phyloP scores from a whole-genome alignment of 768 basidiomycete genomes.

The Bullera alba region DNA sequence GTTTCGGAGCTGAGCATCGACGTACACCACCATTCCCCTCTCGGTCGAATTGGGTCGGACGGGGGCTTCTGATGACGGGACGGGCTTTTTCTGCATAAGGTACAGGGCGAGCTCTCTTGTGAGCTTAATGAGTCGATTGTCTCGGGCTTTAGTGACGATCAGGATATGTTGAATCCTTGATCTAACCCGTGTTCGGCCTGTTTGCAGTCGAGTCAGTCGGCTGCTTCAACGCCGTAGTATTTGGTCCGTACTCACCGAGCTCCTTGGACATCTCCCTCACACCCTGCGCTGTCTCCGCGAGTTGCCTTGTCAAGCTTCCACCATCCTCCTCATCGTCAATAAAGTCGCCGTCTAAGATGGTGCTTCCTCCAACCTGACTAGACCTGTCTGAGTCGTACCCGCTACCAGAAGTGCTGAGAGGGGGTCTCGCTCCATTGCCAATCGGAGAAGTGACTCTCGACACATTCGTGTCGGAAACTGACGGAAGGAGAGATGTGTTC shows the following conservation, averaged over 20 bases:
- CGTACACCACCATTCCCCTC: conserved; percentile 87
- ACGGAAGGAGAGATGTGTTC: too few relatives aligned
- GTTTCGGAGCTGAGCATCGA: conserved; percentile 78
- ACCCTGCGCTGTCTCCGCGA: conserved; percentile 93
- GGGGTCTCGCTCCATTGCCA: too few relatives aligned
- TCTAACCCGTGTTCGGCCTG: conserved; percentile 87
- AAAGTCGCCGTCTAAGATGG: conserved; percentile 34
- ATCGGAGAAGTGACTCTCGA: conserved; percentile 13
- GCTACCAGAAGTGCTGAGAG: conserved; percentile 1
- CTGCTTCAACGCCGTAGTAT: neutral
- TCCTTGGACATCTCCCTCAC: conserved; percentile 99
- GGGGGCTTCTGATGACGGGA: conserved; percentile 3
- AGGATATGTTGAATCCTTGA: conserved; percentile 87
- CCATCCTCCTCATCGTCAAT: conserved; percentile 60
- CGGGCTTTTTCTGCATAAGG: conserved; percentile 68
- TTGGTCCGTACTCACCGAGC: conserved; percentile 67
- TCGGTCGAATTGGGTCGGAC: conserved; percentile 8
- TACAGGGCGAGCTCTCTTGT: conserved; percentile 90
- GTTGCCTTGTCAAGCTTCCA: conserved; percentile 75
- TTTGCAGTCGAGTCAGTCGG: neutral
- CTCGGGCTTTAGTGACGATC: conserved; percentile 94
- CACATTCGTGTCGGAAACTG: too few relatives aligned
- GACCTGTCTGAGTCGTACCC: conserved; percentile 29
- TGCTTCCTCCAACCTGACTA: conserved; percentile 23
- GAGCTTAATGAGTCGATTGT: conserved; percentile 90